Evolutionary conservation across 768 basidiomycete genomes (phyloP).

Genomic region (Suillus brevipes): DNA sequence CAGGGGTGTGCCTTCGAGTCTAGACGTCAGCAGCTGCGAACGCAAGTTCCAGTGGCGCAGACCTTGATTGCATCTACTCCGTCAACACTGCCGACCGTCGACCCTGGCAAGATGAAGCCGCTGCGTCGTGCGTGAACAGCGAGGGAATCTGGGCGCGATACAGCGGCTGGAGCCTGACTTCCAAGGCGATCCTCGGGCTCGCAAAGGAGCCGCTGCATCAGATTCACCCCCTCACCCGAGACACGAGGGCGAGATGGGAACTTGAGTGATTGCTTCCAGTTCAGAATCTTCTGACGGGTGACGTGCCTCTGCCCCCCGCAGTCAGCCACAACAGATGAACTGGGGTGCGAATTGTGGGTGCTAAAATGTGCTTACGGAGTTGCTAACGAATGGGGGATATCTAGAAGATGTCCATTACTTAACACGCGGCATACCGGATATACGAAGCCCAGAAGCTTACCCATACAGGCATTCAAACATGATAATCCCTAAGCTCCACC

Average conservation of each 20-base stretch:
- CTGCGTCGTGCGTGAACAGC: slow-evolving; percentile 74
- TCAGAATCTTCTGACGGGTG: slow-evolving; percentile 95
- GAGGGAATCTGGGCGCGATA: slow-evolving; percentile 75
- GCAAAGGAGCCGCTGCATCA: slow-evolving; percentile 89
- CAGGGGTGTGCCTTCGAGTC: slow-evolving; percentile 72
- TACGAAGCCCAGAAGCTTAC: slow-evolving; percentile 46
- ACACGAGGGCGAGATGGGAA: slow-evolving; percentile 85
- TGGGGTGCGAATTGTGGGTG: slow-evolving; percentile 15
- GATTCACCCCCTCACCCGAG: slow-evolving; percentile 81
- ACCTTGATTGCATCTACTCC: slow-evolving; percentile 93
- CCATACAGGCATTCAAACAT: slow-evolving; percentile 95
- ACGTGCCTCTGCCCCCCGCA: slow-evolving; percentile 67
- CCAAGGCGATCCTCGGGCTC: slow-evolving; percentile 95
- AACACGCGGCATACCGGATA: slow-evolving; percentile 26
- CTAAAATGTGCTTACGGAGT: slow-evolving; percentile 63
- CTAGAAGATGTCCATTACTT: slow-evolving; percentile 37
- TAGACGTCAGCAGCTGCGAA: slow-evolving; percentile 20
- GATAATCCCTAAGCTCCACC: slow-evolving; percentile 98
- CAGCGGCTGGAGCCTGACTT: slow-evolving; percentile 65
- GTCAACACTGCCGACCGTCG: slow-evolving; percentile 59
- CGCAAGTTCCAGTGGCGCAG: slow-evolving; percentile 21
- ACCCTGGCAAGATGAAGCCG: slow-evolving; percentile 55
- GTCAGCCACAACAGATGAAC: slow-evolving; percentile 7
- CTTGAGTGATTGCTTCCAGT: slow-evolving; percentile 87
- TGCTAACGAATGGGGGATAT: slow-evolving; percentile 95